Conservation (phyloP, 768 basidiomycete genomes). For the Lepiota venenata region DNA sequence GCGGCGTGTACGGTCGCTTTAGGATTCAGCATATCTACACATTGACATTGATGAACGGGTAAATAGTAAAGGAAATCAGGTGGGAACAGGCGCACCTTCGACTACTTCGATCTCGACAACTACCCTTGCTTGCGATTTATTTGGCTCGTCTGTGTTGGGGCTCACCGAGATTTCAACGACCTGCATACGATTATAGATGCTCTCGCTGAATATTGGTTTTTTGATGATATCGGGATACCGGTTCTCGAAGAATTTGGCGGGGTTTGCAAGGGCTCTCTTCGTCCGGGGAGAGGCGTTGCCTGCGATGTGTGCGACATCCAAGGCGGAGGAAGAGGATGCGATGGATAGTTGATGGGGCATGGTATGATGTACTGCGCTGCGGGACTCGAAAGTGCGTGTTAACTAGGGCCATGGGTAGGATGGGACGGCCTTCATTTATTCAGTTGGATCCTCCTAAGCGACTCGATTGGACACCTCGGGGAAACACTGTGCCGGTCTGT, state of each 20-base stretch:
- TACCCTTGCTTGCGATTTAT: slow-evolving; percentile 37
- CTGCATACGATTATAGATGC: slow-evolving; percentile 21
- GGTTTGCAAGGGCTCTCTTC: slow-evolving; percentile 20
- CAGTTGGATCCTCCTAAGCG: no score
- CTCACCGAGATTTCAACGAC: slow-evolving; percentile 37
- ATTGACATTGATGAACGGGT: not conserved
- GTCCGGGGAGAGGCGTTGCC: slow-evolving; percentile 23
- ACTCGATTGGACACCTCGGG: no score
- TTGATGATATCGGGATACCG: slow-evolving; percentile 8
- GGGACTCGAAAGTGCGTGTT: no score
- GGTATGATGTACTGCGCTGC: no score
- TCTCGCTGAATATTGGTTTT: slow-evolving; percentile 20
- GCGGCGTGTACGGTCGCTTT: slow-evolving; percentile 49
- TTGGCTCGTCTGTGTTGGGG: slow-evolving; percentile 38
- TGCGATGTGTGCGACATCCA: not conserved
- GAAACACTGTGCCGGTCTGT: no score
- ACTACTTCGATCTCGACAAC: slow-evolving; percentile 38
- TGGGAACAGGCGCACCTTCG: slow-evolving; percentile 29
- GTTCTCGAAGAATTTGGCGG: slow-evolving; percentile 14
- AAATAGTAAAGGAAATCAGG: not conserved
- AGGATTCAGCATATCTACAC: slow-evolving; percentile 53
- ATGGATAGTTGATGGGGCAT: no score
- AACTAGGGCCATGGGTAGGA: no score
- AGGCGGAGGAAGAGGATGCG: no score
- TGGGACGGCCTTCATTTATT: no score